Evolutionary conservation across 1,139 yeast species (phyloP), one percentile per base, ranked within the genome.

Genomic region (Lipomyces yarrowii): DNA sequence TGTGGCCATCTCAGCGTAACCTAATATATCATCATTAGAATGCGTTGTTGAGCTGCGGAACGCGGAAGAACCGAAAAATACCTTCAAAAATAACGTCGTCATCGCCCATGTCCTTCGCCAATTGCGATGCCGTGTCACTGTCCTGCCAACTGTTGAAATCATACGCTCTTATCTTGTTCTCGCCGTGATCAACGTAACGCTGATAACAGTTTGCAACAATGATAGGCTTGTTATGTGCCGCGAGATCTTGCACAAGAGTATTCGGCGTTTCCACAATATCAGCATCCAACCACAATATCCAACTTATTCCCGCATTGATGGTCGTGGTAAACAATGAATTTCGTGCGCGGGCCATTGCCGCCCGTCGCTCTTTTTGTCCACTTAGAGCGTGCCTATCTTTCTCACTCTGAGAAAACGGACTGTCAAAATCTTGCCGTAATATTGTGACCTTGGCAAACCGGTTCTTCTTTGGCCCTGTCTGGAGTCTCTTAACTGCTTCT

Each of bases 131-230:
- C 72, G 86, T 89, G 65, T 90, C 96, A 65, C 96, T 87, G 77
- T 94, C 99, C 64, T 89, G 89, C 99, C 99, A 94, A 77, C 96
- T 93, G 80, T 94, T 94, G 81, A 84, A 93, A 77, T 94, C 99
- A 76, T 94, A 94, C 15, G 98, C 96, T 73, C 98, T 84, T 67
- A 90, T 86, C n/a, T 81, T 80, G 71, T 84, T 79, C 65, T 85
- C 82, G 61, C 84, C 81, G 51, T 75, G 75, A 56, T 74, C 71
- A 72, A 90, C 88, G 77, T 79, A 92, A 71, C 96, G 82, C 81
- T 94, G 99, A 79, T 86, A 94, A 70, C 96, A 96, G 77, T 94
- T 94, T 35, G 98, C 98, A 3, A 96, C 89, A 57, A 94, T 78
- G 7, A 94, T 89, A 2, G 97, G 91, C 77, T 89, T 91, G 77